phyloP scores from a whole-genome alignment of 148 eudicot species.

The Beta vulgaris region DNA sequence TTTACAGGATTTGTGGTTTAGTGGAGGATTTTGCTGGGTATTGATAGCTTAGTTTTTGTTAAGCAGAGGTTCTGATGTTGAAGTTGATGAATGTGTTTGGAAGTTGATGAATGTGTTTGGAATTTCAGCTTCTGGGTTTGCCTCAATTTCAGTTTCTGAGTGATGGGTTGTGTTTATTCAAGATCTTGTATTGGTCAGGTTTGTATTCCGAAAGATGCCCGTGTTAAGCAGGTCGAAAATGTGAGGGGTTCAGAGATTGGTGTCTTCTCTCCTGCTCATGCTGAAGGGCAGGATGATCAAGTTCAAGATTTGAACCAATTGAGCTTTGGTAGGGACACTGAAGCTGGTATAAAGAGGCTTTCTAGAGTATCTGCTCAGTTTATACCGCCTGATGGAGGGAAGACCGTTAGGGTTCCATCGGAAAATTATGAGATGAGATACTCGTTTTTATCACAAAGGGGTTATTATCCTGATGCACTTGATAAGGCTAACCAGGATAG shows the following conservation, averaged over 20 bases:
- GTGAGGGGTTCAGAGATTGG: conserved; percentile 46
- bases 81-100: conserved; percentile 40
- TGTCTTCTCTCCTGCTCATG: conserved; percentile 61
- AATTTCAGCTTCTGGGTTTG: conserved; percentile 35
- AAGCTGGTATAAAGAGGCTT: conserved; percentile 77
- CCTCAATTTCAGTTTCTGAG: conserved; percentile 28
- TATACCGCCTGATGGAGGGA: conserved; percentile 79
- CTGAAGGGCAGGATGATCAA: conserved; percentile 54
- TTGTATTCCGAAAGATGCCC: conserved; percentile 61
- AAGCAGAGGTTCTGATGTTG: conserved; percentile 22
- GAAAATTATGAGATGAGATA: conserved; percentile 66
- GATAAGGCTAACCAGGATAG: conserved; percentile 99
- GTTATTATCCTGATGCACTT: conserved; percentile 98
- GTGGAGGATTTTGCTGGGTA: conserved; percentile 10
- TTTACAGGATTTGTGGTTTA: neutral
- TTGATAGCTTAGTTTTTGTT: conserved; percentile 10
- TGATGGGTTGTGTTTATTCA: conserved; percentile 98
- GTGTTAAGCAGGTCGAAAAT: conserved; percentile 45
- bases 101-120: conserved; percentile 42
- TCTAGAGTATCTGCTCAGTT: conserved; percentile 89
- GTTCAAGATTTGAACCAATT: conserved; percentile 46
- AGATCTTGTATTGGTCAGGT: conserved; percentile 82
- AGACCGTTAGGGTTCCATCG: conserved; percentile 62
- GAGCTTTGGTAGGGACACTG: conserved; percentile 57
- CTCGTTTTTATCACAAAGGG: conserved; percentile 87